A percentile compares a stretch with the other conserved stretches of the same genome.
Evolutionary conservation across 257 asterid species (phyloP).

Genomic region (Orobanche coerulescens): DNA sequence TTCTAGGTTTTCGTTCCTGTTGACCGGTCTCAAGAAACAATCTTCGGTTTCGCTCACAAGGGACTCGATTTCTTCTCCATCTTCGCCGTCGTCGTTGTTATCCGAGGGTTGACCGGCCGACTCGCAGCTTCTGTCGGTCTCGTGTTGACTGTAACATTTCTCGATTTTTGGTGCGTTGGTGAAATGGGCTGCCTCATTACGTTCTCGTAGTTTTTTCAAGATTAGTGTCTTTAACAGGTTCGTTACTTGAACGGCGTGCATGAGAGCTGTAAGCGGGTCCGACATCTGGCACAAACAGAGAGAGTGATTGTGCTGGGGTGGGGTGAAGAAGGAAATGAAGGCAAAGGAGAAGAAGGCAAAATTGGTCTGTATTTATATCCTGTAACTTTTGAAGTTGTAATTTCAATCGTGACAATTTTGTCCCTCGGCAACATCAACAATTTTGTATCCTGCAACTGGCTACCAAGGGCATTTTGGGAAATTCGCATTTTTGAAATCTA

Average conservation of each 20-base stretch:
- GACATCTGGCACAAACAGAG: constrained; percentile 50
- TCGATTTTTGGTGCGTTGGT: constrained; percentile 30
- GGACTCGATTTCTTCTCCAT: constrained; percentile 54
- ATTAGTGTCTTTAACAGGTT: constrained; percentile 70
- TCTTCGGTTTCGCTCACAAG: constrained; percentile 51
- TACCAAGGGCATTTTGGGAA: no score
- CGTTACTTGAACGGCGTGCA: constrained; percentile 92
- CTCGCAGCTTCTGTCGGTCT: constrained; percentile 46
- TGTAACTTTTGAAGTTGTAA: no score
- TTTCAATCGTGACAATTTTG: no score
- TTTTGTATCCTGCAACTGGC: no score
- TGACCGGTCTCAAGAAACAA: constrained; percentile 48
- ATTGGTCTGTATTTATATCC: no score
- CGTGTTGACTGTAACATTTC: constrained; percentile 39
- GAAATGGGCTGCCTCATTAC: constrained; percentile 40
- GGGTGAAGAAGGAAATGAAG: no score
- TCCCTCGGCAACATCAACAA: no score
- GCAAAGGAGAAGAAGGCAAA: no score
- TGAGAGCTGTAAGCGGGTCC: constrained; percentile 84
- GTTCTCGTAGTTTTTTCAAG: constrained; percentile 50
- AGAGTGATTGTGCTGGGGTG: neutral
- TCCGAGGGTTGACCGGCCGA: constrained; percentile 41
- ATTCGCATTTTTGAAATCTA: no score
- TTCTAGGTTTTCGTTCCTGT: constrained; percentile 50
- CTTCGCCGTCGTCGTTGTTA: constrained; percentile 43